phyloP scores from a whole-genome alignment of 1,284 basidiomycete genomes.

The Cutaneotrichosporon dermatis region DNA sequence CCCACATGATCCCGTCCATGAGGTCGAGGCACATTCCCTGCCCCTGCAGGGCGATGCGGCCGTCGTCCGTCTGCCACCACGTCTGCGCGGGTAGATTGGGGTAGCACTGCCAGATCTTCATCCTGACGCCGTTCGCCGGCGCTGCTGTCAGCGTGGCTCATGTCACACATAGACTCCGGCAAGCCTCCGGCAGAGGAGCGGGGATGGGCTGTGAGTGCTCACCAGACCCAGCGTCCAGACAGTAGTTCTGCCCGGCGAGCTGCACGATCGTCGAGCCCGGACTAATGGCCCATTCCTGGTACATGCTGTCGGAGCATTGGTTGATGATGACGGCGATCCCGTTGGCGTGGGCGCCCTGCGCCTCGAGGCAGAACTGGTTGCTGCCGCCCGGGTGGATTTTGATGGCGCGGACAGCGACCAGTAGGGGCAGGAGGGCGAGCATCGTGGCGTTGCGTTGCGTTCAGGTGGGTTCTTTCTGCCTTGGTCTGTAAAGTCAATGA shows the following conservation, averaged over 20 bases:
- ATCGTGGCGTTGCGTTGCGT: no score
- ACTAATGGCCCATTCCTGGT: background rate
- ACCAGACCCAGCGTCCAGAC: conserved; percentile 15
- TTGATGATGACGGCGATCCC: conserved; percentile 12
- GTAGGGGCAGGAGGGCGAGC: no score
- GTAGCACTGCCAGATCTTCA: conserved; percentile 19
- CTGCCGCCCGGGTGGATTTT: no score
- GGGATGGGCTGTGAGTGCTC: no score
- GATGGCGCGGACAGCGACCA: no score
- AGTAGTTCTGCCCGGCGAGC: conserved; percentile 25
- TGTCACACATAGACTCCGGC: no score
- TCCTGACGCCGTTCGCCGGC: conserved; percentile 8
- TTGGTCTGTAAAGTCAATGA: no score
- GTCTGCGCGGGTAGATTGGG: conserved; percentile 12
- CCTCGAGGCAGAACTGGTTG: conserved; percentile 11
- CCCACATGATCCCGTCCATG: no score
- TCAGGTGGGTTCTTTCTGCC: no score
- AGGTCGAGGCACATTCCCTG: conserved; percentile 6
- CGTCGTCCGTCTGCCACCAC: conserved; percentile 12
- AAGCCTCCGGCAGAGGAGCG: no score
- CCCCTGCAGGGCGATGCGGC: conserved; percentile 9
- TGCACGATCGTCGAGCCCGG: conserved; percentile 11
- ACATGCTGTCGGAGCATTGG: no score
- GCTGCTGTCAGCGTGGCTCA: background rate
- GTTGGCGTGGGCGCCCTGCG: conserved; percentile 5